These are phyloP conservation scores for Roridomyces roridus DNA, from an alignment of 768 basidiomycete species.

Conservation along the genomic window DNA sequence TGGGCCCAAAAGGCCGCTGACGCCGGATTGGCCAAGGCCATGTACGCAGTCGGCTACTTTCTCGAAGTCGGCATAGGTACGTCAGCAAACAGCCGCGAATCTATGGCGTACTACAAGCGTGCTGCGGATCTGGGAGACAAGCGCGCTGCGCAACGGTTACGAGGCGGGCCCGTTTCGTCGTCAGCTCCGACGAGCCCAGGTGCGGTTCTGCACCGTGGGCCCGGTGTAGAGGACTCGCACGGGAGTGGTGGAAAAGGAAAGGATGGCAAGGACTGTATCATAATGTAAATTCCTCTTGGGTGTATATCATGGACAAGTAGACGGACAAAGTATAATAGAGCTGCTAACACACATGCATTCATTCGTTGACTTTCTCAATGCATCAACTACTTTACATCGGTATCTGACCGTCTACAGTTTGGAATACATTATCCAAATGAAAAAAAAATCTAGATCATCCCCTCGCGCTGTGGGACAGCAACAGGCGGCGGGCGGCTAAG, in stretches of 20 bases:
- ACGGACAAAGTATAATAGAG: too few relatives aligned
- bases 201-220: conserved; percentile 65
- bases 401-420: background rate
- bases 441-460: conserved; percentile 55
- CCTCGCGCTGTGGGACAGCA: conserved; percentile 61
- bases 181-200: conserved; percentile 65
- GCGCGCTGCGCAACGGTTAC: conserved; percentile 86
- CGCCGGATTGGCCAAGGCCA: conserved; percentile 89
- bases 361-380: background rate
- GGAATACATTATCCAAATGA: background rate
- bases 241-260: conserved; percentile 50
- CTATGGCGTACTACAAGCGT: conserved; percentile 83
- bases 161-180: conserved; percentile 60
- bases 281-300: conserved; percentile 64
- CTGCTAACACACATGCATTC: too few relatives aligned
- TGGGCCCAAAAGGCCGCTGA: conserved; percentile 98
- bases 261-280: conserved; percentile 84
- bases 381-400: background rate
- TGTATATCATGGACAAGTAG: too few relatives aligned
- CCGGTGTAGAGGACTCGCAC: conserved; percentile 37
- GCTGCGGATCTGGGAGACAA: conserved; percentile 94
- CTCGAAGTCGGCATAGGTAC: conserved; percentile 94
- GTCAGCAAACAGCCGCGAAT: conserved; percentile 68
- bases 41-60: conserved; percentile 99
- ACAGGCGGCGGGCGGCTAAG: conserved; percentile 55